Conservation (phyloP, 2,329 filamentous ascomycete genomes). For the Alternaria rosae region DNA sequence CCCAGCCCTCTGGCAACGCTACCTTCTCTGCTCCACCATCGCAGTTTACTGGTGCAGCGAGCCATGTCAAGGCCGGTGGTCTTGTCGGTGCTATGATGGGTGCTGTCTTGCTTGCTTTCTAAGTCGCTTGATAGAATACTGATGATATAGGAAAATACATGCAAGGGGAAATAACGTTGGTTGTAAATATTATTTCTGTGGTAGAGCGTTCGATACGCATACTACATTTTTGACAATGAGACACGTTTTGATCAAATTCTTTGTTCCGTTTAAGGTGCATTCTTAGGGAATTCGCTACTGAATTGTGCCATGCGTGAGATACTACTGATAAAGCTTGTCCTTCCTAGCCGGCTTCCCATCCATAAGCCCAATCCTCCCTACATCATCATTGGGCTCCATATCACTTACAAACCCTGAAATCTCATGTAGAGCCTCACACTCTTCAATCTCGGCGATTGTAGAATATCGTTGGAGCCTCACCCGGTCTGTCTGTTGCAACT, state of each 20-base stretch:
- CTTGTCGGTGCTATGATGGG: conserved; percentile 33
- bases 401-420: background rate
- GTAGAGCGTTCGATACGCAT: background rate
- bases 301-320: too few relatives aligned
- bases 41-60: conserved; percentile 41
- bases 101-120: conserved; percentile 37
- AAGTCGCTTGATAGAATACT: background rate
- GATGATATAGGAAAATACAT: background rate
- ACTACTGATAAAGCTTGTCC: background rate
- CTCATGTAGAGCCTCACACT: background rate
- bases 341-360: background rate
- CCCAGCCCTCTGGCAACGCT: conserved; percentile 28
- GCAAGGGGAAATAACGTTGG: background rate
- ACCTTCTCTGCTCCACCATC: conserved; percentile 27
- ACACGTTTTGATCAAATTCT: background rate
- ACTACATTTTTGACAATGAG: background rate
- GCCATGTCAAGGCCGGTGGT: conserved; percentile 29
- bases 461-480: background rate
- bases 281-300: background rate
- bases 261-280: background rate
- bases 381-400: background rate
- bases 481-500: background rate
- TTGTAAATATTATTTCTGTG: background rate
- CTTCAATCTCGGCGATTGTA: background rate
- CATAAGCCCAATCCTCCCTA: background rate